A percentile compares a stretch with the other conserved stretches of the same genome.
Evolutionary conservation across 2,329 filamentous ascomycete species (phyloP).

Genomic region (Ceratocystis huliohia): DNA sequence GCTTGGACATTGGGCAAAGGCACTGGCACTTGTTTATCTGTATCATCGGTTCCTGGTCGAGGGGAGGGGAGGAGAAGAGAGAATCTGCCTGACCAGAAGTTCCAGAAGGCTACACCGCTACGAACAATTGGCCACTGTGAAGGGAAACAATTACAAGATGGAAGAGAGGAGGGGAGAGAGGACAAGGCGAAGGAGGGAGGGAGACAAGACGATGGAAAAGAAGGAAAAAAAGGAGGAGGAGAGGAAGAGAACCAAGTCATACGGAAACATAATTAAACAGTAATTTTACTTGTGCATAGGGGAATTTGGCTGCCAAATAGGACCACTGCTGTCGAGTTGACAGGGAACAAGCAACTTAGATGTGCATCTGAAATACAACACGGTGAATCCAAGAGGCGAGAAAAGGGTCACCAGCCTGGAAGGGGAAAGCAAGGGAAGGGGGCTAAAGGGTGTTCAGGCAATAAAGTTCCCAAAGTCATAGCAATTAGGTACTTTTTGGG

Average conservation of each 20-base stretch:
- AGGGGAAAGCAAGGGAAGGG: not conserved
- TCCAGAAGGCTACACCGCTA: not conserved
- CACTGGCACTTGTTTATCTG: not conserved
- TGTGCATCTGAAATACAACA: not conserved
- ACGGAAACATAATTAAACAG: not conserved
- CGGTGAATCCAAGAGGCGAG: not conserved
- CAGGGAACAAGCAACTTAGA: conserved; percentile 3
- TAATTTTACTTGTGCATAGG: not conserved
- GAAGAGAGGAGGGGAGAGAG: not conserved
- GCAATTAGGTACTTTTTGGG: not conserved
- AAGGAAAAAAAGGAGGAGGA: not conserved
- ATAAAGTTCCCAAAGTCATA: not conserved
- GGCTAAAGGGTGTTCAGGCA: not conserved
- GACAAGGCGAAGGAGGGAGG: not conserved
- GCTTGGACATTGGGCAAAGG: not conserved
- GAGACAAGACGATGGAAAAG: not conserved
- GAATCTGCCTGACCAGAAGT: not conserved
- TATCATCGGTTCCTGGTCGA: not conserved
- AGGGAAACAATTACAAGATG: not conserved
- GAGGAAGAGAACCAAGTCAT: not conserved
- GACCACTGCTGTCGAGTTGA: not conserved
- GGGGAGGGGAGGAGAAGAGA: not conserved
- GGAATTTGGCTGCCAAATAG: not conserved
- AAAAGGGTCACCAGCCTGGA: not conserved
- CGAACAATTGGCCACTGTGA: not conserved